phyloP scores from a whole-genome alignment of 306 rosid species.

The Cicer chorassanicum region DNA sequence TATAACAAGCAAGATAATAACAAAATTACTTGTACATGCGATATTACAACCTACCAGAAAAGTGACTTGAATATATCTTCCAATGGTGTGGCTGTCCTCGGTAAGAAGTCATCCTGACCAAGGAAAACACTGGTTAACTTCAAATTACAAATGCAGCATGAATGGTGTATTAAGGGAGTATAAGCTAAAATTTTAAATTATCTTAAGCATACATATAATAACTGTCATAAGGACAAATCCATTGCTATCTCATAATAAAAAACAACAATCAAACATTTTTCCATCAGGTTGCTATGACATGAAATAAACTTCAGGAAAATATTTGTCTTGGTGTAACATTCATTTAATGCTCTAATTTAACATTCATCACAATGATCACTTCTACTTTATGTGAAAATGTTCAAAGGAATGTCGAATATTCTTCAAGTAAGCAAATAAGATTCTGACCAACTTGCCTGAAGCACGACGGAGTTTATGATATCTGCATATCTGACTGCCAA shows the following conservation, averaged over 20 bases:
- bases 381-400: slow-evolving; percentile 1
- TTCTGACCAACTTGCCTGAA: slow-evolving; percentile 70
- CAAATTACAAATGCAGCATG: slow-evolving; percentile 11
- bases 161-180: neutral
- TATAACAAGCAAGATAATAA: slow-evolving; percentile 14
- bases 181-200: slow-evolving; percentile 16
- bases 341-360: slow-evolving; percentile 9
- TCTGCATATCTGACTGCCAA: slow-evolving; percentile 96
- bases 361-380: slow-evolving; percentile 14
- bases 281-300: neutral
- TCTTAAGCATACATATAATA: neutral
- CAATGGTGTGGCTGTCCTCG: slow-evolving; percentile 98
- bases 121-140: slow-evolving; percentile 44
- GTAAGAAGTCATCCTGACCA: slow-evolving; percentile 94
- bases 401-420: slow-evolving; percentile 28
- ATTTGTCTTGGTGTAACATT: neutral
- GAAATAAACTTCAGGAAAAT: neutral
- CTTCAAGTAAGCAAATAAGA: slow-evolving; percentile 11
- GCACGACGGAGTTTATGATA: slow-evolving; percentile 85
- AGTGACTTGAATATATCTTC: slow-evolving; percentile 96
- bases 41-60: slow-evolving; percentile 70
- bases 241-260: neutral
- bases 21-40: slow-evolving; percentile 16
- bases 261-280: neutral
- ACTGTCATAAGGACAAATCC: slow-evolving; percentile 18